Evolutionary conservation across 306 rosid species (phyloP).

Genomic region (Purshia tridentata): DNA sequence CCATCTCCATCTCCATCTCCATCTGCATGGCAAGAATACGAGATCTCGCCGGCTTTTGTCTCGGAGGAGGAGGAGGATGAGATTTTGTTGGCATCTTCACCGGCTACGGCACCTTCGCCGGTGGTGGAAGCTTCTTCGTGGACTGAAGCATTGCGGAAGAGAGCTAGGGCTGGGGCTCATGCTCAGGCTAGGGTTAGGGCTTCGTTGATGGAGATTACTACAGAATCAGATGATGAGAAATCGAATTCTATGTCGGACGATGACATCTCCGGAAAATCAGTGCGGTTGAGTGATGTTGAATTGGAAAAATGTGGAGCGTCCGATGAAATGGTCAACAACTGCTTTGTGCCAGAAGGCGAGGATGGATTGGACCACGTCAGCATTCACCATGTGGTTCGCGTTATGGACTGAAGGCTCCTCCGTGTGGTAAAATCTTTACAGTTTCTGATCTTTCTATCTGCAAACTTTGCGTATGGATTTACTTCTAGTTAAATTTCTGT

Average conservation of each 20-base stretch:
- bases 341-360: constrained; percentile 1
- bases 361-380: not conserved
- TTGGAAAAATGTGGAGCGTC: constrained; percentile 14
- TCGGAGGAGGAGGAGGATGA: not conserved
- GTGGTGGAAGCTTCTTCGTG: too few relatives aligned
- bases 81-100: not conserved
- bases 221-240: not conserved
- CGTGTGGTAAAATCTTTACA: constrained; percentile 11
- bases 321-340: constrained; percentile 14
- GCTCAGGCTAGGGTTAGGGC: not conserved
- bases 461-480: not conserved
- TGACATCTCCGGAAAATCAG: not conserved
- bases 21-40: not conserved
- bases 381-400: not conserved
- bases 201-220: not conserved
- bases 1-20: constrained; percentile 2
- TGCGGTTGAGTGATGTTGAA: not conserved
- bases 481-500: too few relatives aligned
- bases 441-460: not conserved
- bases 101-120: not conserved
- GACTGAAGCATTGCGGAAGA: not conserved
- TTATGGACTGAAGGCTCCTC: not conserved
- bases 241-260: not conserved
- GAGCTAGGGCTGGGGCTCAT: not conserved
- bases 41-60: not conserved